A percentile compares a stretch with the other conserved stretches of the same genome.
Evolutionary conservation across 176 grass and related monocot genomes (phyloP).

Genomic region (Hordeum vulgare): MorexV3_pseudomolecules_assembly NC_058523.1:348143803-348144302

Average conservation of each 20-base stretch:
- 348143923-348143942: background rate
- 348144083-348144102: slow-evolving; percentile 6
- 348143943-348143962: slow-evolving; percentile 89
- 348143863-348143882: background rate
- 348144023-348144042: slow-evolving; percentile 93
- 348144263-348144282: background rate
- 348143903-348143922: slow-evolving; percentile 15
- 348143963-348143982: slow-evolving; percentile 86
- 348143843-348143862: background rate
- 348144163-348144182: background rate
- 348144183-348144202: background rate
- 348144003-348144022: slow-evolving; percentile 94
- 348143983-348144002: slow-evolving; percentile 85
- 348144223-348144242: background rate
- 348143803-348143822: background rate
- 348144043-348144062: slow-evolving; percentile 96
- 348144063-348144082: slow-evolving; percentile 90
- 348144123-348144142: background rate
- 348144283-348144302: background rate
- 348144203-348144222: background rate
- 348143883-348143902: background rate
- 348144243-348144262: slow-evolving; percentile 11
- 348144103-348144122: background rate
- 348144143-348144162: background rate
- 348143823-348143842: background rate